Base-by-base conservation (phyloP, 805 yeast genomes). In the Starmerella vitae region DNA sequence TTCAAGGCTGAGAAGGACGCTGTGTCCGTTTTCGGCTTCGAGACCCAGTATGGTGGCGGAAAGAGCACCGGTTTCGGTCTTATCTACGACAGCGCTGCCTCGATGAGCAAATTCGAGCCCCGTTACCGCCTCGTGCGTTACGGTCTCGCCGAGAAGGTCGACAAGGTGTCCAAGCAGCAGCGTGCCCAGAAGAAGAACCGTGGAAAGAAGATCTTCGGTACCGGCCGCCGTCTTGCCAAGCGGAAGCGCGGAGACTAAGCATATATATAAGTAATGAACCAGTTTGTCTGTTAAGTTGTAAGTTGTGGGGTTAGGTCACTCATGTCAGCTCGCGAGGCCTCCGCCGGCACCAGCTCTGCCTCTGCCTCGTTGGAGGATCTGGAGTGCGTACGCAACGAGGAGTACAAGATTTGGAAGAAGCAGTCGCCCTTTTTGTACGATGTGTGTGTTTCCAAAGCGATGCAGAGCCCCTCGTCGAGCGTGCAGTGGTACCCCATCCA, bases 171-270 rank as follows among this genome's bases (percentile, higher is more conserved):
- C 61, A 86, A 97, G 85, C 95, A 86, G 76, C 98, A 91, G 77
- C 84, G 98, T 78, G 91, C 91, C 73, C 97, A 88, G 77, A 84
- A 81, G 85, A 88, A 91, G 86, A 91, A 91, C 94, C 85, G 96
- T 49, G 94, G 81, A 65, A 78, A 80, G 85, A 91, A 91, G 82
- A 69, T 83, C 79, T 85, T 88, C 64, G 99, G 99, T 79, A 91
- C 98, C 62, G 93, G 86, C 64, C 79, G 75, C 68, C 76, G 82
- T 69, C 80, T 78, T 70, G 93, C 94, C 70, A 86, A 85, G 59
- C 59, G 64, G 44, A 50, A 51, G 54, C 56, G 56, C 36, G 50
- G 44, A 13, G 47, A 44, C 43, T 44, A 44, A 44, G 34, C 42
- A 18, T 17, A n/a, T n/a, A n/a, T n/a, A n/a, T n/a, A n/a, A n/a